Evolutionary conservation across 179 eudicot species (phyloP), one percentile per base, ranked within the genome.

Genomic region (Sideroxylon spinosum): DNA sequence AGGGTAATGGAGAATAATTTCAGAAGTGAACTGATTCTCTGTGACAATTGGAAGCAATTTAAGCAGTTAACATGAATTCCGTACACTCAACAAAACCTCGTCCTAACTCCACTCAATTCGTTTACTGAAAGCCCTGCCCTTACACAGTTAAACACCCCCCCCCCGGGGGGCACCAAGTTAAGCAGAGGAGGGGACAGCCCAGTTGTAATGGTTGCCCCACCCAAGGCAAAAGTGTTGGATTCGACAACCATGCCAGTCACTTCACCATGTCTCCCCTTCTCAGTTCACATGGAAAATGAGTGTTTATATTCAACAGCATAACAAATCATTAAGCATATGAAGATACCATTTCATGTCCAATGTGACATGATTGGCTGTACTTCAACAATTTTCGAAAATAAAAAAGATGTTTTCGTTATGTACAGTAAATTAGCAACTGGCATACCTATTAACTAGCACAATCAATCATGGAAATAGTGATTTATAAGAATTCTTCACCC

Each of bases 11-110:
- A 84, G 75, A 91, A 73, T 65, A 85, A 75, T 79, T 89, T 88
- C 80, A 90, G 76, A 82, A 88, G 75, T 57, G 93, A 89, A 79
- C 72, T 73, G 63, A 80, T 82, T 67, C 84, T 82, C 98, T 95
- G 93, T 20, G 77, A 88, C 37, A 81, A 80, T 81, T 77, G 59
- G 68, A 81, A 67, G 49, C 57, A 23, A 56, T 32, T 61, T 71
- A 78, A 32, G 16, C 64, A 73, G 16, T 53, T 29, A 25, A 52
- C 63, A 57, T 17, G 56, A 64, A 19, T 62, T 73, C 53, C 82
- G 72, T 25, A 75, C 52, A 50, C 44, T 17, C 64, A 71, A 63
- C n/a, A 52, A 73, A 66, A 4, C 55, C 52, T 53, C 25, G 28
- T 25, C 26, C n/a, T 16, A 64, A 37, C 9, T 48, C 25, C 73